Percentiles rank a stretch among this genome's conserved stretches.
phyloP scores from a whole-genome alignment of 164 flowering plant species.

The Magnolia changhungtana region DNA sequence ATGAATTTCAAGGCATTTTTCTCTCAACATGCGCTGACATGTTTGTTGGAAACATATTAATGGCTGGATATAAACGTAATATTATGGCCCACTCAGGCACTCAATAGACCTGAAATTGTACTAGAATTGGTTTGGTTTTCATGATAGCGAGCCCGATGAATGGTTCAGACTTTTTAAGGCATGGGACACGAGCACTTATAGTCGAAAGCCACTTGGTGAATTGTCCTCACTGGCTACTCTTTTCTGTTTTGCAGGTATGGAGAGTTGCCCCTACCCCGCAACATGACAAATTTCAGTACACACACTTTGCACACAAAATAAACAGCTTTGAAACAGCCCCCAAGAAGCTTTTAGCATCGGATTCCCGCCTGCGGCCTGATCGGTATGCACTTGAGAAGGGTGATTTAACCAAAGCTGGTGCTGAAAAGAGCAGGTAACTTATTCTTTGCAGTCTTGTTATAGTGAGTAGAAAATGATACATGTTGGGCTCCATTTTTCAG shows the following conservation, averaged over 20 bases:
- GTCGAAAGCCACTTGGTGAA: neutral
- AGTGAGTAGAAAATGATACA: neutral
- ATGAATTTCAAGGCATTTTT: too few species aligned
- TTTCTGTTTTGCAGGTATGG: conserved; percentile 48
- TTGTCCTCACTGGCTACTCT: neutral
- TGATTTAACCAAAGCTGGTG: conserved; percentile 67
- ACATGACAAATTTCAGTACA: conserved; percentile 74
- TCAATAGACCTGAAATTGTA: too few species aligned
- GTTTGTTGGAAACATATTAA: too few species aligned
- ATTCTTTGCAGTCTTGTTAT: neutral
- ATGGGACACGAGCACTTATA: too few species aligned
- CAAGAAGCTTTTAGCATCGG: conserved; percentile 74
- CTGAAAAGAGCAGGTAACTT: conserved; percentile 74
- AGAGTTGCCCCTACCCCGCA: conserved; percentile 60
- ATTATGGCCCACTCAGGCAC: too few species aligned
- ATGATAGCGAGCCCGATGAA: too few species aligned
- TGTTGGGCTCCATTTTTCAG: neutral
- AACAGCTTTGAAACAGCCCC: conserved; percentile 90
- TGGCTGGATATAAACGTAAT: too few species aligned
- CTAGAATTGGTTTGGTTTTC: too few species aligned
- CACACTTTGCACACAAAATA: conserved; percentile 77
- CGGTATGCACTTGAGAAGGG: conserved; percentile 81
- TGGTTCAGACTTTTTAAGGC: too few species aligned
- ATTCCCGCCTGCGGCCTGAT: conserved; percentile 88
- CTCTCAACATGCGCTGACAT: too few species aligned